Conservation (phyloP, 2,329 filamentous ascomycete species). For the Claviceps purpurea region DNA sequence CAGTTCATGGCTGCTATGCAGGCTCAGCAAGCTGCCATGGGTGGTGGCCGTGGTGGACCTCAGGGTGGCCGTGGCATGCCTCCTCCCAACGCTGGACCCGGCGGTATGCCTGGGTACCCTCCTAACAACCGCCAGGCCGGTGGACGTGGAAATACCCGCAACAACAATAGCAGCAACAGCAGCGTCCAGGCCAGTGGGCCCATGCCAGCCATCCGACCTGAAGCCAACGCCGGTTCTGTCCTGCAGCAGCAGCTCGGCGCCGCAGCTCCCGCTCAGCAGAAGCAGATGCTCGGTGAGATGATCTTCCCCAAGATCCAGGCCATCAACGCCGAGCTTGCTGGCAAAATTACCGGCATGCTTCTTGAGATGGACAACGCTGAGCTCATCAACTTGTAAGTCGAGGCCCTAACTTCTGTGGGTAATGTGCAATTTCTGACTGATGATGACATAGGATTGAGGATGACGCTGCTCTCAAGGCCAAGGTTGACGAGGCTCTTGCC, state of each 20-base stretch:
- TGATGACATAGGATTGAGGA: constrained; percentile 63
- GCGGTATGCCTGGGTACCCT: constrained; percentile 42
- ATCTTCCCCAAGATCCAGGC: constrained; percentile 97
- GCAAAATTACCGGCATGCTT: constrained; percentile 99
- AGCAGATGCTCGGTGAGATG: constrained; percentile 95
- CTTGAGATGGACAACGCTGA: constrained; percentile 98
- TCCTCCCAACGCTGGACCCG: constrained; percentile 44
- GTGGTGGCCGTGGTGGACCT: constrained; percentile 49
- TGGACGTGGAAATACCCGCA: constrained; percentile 28
- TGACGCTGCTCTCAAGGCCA: constrained; percentile 74
- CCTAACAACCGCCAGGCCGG: constrained; percentile 41
- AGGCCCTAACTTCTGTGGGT: background rate
- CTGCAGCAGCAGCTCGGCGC: constrained; percentile 45
- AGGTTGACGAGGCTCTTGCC: constrained; percentile 93
- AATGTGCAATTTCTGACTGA: background rate
- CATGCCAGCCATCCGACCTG: constrained; percentile 34
- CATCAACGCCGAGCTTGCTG: constrained; percentile 88
- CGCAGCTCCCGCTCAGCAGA: constrained; percentile 64
- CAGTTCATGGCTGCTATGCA: constrained; percentile 74
- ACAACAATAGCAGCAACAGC: constrained; percentile 11
- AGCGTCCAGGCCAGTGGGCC: constrained; percentile 23
- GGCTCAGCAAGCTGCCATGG: constrained; percentile 47
- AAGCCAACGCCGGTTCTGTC: constrained; percentile 19
- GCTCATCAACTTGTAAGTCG: constrained; percentile 84
- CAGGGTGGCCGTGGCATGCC: constrained; percentile 62